Base-by-base conservation (phyloP, 257 asterid genomes). In the Solanum piurae region DNA sequence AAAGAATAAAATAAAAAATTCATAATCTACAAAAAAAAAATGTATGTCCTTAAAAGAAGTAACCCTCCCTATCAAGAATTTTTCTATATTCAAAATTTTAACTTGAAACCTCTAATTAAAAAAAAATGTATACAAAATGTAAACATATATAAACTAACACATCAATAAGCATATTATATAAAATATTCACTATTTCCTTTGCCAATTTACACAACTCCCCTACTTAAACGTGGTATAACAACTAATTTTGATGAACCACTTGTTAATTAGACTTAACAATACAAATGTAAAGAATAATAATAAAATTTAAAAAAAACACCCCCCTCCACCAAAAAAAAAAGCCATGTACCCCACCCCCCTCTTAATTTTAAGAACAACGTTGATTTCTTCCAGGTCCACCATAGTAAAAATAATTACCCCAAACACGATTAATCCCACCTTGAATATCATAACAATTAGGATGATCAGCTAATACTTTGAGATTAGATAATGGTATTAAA, bases 361-460 rank as follows among this genome's bases (percentile, higher is more conserved):
- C 23, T 52, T 58, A 58, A n/a, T 29, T 27, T 90, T 76, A 93
- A 75, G 93, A 89, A 86, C 94, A 93, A 55, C 90, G 92, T 14
- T 92, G 71, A 74, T 93, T 93, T 90, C 91, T 90, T 25, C 95
- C 95, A 4, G 95, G 95, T 21, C 95, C 95, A 88, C 95, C 95
- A 86, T 93, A 91, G 33, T 93, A 93, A 88, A 93, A 93, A 83
- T 93, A 93, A 86, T 89, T 91, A 1, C 95, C 95, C 95, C 95
- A 93, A 82, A 90, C 94, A 2, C 86, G 86, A 87, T 91, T 93
- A 83, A 86, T 14, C 34, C 94, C 94, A 1, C 92, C 94, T 89
- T 84, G 91, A 62, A 93, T 91, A 83, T 90, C 91, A 85, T 93
- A 93, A 86, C 95, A 93, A 88, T 88, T 89, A 6, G 93, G 90